Base-by-base conservation (phyloP, 1,139 yeast species). In the Yamadazyma triangularis region DNA sequence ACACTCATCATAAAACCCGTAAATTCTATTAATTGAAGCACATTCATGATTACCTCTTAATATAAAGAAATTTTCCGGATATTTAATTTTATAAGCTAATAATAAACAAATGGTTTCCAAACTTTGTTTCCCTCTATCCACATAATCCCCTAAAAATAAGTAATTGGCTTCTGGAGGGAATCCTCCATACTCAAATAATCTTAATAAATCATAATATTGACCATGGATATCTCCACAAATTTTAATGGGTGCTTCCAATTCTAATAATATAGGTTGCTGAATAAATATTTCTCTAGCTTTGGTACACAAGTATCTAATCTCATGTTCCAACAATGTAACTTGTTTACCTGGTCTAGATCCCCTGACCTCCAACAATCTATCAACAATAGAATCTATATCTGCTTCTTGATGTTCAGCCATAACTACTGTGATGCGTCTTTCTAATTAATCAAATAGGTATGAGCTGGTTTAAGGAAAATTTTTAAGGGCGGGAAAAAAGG, bases 81-180 rank as follows among this genome's bases (percentile, higher is more conserved):
- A 89, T 69, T 89, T 91, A 62, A 89, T 91, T 67, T 89, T 89
- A 69, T 91, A 89, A 32, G 96, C 96, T 57, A 89, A 74, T 50
- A 89, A 70, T 44, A 89, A 69, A 60, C 96, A 88, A 52, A 89
- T 89, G 12, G 97, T 89, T 62, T 89, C 97, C 48, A 89, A 69
- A 22, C 95, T 85, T 67, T 89, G 97, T 59, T 88, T 89, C 51
- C 98, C 98, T 72, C 98, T 81, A 69, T 89, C 98, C 45, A 89
- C 98, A 56, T 89, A 89, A 64, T 89, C 98, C 42, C 98, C 98
- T 41, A 91, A 67, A 56, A 91, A 91, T 50, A 89, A 70, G 62
- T 89, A 89, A 65, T 89, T 89, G 19, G 96, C 95, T 60, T 88
- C 96, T n/a, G 97, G 97, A 4, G 97, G 97, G 71, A 89, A 91